Evolutionary conservation across 2,329 filamentous ascomycete species (phyloP).

Genomic region (Diaporthe citrichinensis): DNA sequence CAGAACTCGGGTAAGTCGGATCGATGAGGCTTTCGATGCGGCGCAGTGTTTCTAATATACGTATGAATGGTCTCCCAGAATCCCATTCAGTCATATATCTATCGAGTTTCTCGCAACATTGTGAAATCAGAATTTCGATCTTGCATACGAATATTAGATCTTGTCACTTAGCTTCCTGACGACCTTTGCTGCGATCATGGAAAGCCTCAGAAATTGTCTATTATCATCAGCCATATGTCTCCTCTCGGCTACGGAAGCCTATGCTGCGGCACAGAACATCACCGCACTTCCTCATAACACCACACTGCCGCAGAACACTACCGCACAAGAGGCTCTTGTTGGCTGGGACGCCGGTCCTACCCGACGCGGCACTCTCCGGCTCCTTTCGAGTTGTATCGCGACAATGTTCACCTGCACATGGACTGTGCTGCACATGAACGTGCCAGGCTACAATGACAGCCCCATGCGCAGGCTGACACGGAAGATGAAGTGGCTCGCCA

Average conservation of each 20-base stretch:
- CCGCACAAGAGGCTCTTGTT: not conserved
- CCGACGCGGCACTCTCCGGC: not conserved
- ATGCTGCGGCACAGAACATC: not conserved
- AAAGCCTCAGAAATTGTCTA: not conserved
- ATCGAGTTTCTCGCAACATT: not conserved
- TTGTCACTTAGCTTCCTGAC: not conserved
- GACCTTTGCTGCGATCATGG: not conserved
- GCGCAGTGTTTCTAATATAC: not conserved
- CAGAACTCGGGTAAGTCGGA: not conserved
- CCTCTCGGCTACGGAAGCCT: not conserved
- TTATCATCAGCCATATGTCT: not conserved
- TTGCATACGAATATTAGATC: not conserved
- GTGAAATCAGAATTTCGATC: not conserved
- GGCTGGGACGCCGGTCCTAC: not conserved
- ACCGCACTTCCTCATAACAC: not conserved
- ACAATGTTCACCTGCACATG: slow-evolving; percentile 27
- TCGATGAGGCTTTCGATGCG: not conserved
- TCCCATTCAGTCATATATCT: not conserved
- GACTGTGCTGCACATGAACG: slow-evolving; percentile 26
- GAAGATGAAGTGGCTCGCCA: not conserved
- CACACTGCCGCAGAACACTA: too few species aligned
- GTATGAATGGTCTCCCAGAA: not conserved
- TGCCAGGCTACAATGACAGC: not conserved
- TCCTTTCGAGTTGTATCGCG: slow-evolving; percentile 4
- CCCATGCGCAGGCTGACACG: not conserved